Evolutionary conservation across 2,329 filamentous ascomycete species (phyloP).

Genomic region (Cercospora sp.): DNA sequence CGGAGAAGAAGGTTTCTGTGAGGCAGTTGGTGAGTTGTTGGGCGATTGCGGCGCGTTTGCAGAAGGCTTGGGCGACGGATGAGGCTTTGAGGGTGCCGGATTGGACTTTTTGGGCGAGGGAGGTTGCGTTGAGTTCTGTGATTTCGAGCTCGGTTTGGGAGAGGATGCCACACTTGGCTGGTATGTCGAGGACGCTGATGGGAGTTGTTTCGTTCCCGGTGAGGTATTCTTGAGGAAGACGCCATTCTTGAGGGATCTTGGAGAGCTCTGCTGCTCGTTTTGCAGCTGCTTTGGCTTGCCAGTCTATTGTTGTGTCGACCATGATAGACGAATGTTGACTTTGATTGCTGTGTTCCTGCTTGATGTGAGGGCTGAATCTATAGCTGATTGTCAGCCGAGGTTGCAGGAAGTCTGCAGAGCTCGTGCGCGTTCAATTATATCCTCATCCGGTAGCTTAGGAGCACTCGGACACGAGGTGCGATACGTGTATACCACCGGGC

Average conservation of each 20-base stretch:
- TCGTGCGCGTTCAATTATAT: background rate
- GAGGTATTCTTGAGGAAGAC: slow-evolving; percentile 21
- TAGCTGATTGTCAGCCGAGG: background rate
- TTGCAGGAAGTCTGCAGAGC: background rate
- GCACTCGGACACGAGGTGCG: background rate
- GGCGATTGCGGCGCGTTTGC: slow-evolving; percentile 49
- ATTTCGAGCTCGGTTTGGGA: slow-evolving; percentile 53
- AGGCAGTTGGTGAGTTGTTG: slow-evolving; percentile 36
- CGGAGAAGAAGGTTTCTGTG: slow-evolving; percentile 48
- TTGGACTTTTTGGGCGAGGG: slow-evolving; percentile 41
- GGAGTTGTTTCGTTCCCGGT: slow-evolving; percentile 21
- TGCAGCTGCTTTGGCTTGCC: slow-evolving; percentile 16
- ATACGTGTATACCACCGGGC: background rate
- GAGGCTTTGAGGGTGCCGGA: slow-evolving; percentile 25
- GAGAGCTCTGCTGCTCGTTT: slow-evolving; percentile 17
- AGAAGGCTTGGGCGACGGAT: slow-evolving; percentile 42
- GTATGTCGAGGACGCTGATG: slow-evolving; percentile 50
- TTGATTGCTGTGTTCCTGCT: background rate
- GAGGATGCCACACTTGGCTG: slow-evolving; percentile 55
- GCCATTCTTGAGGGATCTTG: slow-evolving; percentile 22
- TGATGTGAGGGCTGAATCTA: background rate
- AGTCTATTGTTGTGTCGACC: background rate
- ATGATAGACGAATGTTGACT: background rate
- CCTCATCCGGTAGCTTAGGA: background rate
- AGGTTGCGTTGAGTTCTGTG: slow-evolving; percentile 55